Base-by-base conservation (phyloP, 2,329 filamentous ascomycete species). In the Leptoxyphium fumago region DNA sequence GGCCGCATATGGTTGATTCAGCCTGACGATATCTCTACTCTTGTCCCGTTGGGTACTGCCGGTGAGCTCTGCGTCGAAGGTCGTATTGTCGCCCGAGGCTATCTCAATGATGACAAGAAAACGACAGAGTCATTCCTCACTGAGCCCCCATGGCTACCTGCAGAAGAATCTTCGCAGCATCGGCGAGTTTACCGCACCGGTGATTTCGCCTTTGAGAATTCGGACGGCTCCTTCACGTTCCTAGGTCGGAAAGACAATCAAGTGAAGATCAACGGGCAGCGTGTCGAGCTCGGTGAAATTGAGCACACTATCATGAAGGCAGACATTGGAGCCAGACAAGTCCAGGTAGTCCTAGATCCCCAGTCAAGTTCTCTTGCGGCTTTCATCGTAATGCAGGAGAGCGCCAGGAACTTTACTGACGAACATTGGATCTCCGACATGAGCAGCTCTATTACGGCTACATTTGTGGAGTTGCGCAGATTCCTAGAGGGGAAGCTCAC, bases 231-330 rank as follows among this genome's bases (percentile, higher is more conserved):
- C n/a, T 68, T 80, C 34, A 59, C 70, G 8, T 78, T 76, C 47
- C 64, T 79, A 34, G 77, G 78, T 13, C 69, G 80, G 41, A 79
- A 77, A 50, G 80, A 83, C 52, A 47, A 52, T n/a, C 78, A 80
- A 57, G 73, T 81, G 44, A 84, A 84, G 60, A 62, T 83, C 26
- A 68, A 71, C 10, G 83, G 82, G 21, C 79, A 75, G 50, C 66
- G 79, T 44, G 72, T 81, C 42, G 82, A 79, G 60, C 65, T 78
- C 42, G 69, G 64, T 10, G 71, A 69, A 55, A 70, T 70, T 43
- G 73, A 66, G 55, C 10, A 60, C 58, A 9, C 9, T 32, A 32
- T 32, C 29, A 32, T 32, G 9, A 9, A 9, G 9, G 9, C 29
- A 32, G 9, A n/a, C 29, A 32, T 10, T 10, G 9, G 9, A 9